phyloP scores from a whole-genome alignment of 352 stramenopile genomes.

The Phytopythium ostracodes region DNA sequence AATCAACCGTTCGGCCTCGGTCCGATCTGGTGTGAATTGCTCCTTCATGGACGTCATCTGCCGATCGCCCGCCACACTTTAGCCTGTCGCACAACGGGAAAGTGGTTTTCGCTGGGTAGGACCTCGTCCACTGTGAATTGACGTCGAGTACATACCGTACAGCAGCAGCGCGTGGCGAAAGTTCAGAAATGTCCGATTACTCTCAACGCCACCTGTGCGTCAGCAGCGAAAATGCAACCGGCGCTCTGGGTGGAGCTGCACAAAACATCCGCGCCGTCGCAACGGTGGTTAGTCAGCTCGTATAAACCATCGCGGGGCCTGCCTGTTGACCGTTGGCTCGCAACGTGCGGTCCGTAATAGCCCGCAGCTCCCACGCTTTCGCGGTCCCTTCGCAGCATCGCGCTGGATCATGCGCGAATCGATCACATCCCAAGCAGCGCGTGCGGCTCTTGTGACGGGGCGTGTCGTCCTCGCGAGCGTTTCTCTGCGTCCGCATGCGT shows the following conservation, averaged over 20 bases:
- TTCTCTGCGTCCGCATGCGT: slow-evolving; percentile 2
- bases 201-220: background rate
- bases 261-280: too few species aligned
- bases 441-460: slow-evolving; percentile 4
- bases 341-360: background rate
- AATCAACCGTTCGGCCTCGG: background rate
- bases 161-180: background rate
- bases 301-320: too few species aligned
- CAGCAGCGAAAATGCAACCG: slow-evolving; percentile 5
- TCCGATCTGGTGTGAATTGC: background rate
- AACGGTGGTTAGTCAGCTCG: background rate
- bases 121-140: background rate
- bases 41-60: slow-evolving; percentile 1
- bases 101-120: background rate
- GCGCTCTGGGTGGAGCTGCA: background rate
- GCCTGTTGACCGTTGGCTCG: background rate
- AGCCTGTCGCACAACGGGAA: background rate
- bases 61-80: background rate
- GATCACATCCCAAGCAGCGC: background rate
- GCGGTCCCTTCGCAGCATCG: background rate
- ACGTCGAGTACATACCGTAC: too few species aligned
- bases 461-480: background rate
- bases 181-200: slow-evolving; percentile 4
- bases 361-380: background rate
- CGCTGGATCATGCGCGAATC: background rate